phyloP scores from a whole-genome alignment of 805 yeast genomes.

The Komagataella phaffii region DNA sequence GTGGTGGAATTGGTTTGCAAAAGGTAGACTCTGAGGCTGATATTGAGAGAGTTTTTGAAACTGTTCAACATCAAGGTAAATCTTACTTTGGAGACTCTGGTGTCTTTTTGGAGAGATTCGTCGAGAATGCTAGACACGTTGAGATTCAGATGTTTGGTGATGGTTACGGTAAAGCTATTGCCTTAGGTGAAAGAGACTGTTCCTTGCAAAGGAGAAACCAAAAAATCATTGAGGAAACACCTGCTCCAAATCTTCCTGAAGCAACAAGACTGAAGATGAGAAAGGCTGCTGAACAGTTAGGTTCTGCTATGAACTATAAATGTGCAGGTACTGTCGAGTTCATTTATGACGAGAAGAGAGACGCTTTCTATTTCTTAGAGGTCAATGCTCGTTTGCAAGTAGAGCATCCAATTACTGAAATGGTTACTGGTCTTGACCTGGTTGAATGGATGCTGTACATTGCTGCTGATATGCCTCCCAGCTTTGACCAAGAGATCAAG shows the following conservation, averaged over 20 bases:
- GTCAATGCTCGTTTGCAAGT: conserved; percentile 96
- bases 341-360: conserved; percentile 75
- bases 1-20: conserved; percentile 97
- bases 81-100: conserved; percentile 93
- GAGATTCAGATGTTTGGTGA: conserved; percentile 96
- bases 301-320: conserved; percentile 73
- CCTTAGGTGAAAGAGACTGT: conserved; percentile 95
- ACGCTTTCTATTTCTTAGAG: conserved; percentile 88
- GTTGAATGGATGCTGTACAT: conserved; percentile 95
- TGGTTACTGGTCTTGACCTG: conserved; percentile 86
- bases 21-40: conserved; percentile 78
- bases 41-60: conserved; percentile 70
- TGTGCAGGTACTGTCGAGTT: conserved; percentile 98
- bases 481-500: conserved; percentile 42
- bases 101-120: conserved; percentile 88
- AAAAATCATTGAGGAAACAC: conserved; percentile 93
- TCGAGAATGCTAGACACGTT: conserved; percentile 90
- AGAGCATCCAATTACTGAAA: conserved; percentile 94
- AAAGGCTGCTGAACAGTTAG: conserved; percentile 75
- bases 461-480: conserved; percentile 85
- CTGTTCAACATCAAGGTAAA: conserved; percentile 89
- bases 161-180: conserved; percentile 85
- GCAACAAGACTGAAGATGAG: conserved; percentile 64
- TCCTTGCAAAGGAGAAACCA: conserved; percentile 96
- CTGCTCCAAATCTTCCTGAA: conserved; percentile 89